These are phyloP conservation scores for Spathaspora sp. DNA, from an alignment of 1,139 yeast genomes.

Conservation along the genomic window DNA sequence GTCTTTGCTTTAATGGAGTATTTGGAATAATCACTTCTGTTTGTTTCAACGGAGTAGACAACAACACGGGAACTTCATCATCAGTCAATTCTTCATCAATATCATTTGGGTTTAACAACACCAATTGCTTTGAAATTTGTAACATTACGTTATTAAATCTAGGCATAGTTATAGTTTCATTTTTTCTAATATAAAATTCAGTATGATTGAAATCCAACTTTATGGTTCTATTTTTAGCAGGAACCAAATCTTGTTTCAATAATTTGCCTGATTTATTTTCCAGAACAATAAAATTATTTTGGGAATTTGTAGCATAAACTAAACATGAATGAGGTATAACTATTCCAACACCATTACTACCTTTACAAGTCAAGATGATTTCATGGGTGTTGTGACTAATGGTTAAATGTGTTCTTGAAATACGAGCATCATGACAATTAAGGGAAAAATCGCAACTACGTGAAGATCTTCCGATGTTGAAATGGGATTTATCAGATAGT, in stretches of 20 bases:
- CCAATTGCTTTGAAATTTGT: slow-evolving; percentile 61
- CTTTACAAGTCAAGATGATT: slow-evolving; percentile 54
- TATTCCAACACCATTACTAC: slow-evolving; percentile 69
- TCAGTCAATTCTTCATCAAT: slow-evolving; percentile 45
- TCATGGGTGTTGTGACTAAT: slow-evolving; percentile 21
- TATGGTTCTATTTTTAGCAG: slow-evolving; percentile 33
- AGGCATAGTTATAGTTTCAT: slow-evolving; percentile 57
- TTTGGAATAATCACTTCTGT: slow-evolving; percentile 9
- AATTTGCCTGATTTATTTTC: slow-evolving; percentile 29
- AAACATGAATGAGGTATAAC: slow-evolving; percentile 53
- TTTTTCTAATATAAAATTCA: slow-evolving; percentile 54
- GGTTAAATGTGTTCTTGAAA: slow-evolving; percentile 68
- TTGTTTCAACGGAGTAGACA: slow-evolving; percentile 7
- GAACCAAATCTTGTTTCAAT: slow-evolving; percentile 14
- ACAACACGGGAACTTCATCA: slow-evolving; percentile 28
- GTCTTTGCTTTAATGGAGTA: slow-evolving; percentile 13
- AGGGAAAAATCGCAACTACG: slow-evolving; percentile 59
- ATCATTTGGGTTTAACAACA: slow-evolving; percentile 52
- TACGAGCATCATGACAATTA: slow-evolving; percentile 52
- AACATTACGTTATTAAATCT: slow-evolving; percentile 55
- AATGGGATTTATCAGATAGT: slow-evolving; percentile 19
- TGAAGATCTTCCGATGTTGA: slow-evolving; percentile 64
- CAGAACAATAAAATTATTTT: slow-evolving; percentile 31
- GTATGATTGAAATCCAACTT: slow-evolving; percentile 46
- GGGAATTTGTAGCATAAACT: slow-evolving; percentile 28